Conservation (phyloP, 352 stramenopile species). For the Pythium rhizo-oryzae region DNA sequence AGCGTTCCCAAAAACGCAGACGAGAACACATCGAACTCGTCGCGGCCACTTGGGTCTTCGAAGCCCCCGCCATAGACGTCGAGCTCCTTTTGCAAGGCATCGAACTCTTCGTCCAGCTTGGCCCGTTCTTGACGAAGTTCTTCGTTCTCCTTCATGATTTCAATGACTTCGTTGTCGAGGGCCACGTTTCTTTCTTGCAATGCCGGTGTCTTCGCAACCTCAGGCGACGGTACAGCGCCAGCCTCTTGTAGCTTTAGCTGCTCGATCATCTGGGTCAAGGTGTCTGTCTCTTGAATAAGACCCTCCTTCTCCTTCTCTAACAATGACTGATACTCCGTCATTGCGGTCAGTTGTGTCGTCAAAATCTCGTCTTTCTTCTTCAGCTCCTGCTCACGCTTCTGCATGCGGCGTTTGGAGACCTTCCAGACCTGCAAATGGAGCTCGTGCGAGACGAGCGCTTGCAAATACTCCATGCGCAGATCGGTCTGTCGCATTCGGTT, state of each 20-base stretch:
- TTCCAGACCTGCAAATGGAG: slow-evolving; percentile 81
- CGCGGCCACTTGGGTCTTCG: slow-evolving; percentile 42
- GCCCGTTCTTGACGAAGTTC: slow-evolving; percentile 49
- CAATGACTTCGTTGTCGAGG: slow-evolving; percentile 72
- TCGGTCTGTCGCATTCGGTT: slow-evolving; percentile 63
- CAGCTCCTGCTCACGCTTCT: slow-evolving; percentile 49
- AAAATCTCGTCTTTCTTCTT: slow-evolving; percentile 63
- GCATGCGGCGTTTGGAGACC: slow-evolving; percentile 54
- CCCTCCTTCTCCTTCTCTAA: slow-evolving; percentile 66
- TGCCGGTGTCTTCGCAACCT: slow-evolving; percentile 61
- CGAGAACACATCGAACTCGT: slow-evolving; percentile 74
- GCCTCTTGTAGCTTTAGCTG: slow-evolving; percentile 60
- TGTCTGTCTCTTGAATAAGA: slow-evolving; percentile 55
- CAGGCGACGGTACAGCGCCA: slow-evolving; percentile 62
- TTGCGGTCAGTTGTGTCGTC: slow-evolving; percentile 44
- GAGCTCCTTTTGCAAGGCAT: slow-evolving; percentile 66
- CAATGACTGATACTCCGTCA: slow-evolving; percentile 44
- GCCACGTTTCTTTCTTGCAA: slow-evolving; percentile 50
- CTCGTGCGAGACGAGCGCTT: slow-evolving; percentile 73
- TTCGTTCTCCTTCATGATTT: slow-evolving; percentile 77
- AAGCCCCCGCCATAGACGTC: slow-evolving; percentile 61
- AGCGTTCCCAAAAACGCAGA: slow-evolving; percentile 63
- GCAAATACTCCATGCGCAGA: slow-evolving; percentile 74
- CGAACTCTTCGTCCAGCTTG: slow-evolving; percentile 58
- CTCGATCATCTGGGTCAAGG: slow-evolving; percentile 58